Evolutionary conservation across 2,329 filamentous ascomycete species (phyloP), one percentile per base, ranked within the genome.

Genomic region (Aspergillus sp.): DNA sequence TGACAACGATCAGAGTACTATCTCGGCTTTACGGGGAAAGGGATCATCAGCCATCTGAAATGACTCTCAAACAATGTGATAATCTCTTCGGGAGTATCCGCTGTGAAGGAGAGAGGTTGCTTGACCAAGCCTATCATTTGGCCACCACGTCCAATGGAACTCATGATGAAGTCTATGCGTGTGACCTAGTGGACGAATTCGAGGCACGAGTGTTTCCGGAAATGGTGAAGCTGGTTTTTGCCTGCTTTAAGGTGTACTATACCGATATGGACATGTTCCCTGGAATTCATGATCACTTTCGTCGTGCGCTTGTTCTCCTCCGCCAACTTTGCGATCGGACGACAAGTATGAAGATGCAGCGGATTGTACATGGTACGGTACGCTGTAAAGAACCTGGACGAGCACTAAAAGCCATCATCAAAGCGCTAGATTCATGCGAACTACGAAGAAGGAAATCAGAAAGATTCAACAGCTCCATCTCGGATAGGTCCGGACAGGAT

Each of bases 161-260:
- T 15, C n/a, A 35, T 7, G 20, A 9, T 5, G 35, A 49, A 32
- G 37, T 47, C 22, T 15, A 41, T 23, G 53, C 45, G 1, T 9
- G n/a, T 13, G 43, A 46, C 33, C 45, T 60, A 9, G 47, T 60
- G 22, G 38, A 51, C 17, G 46, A 46, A 41, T 62, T 62, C 23
- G 55, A 59, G 35, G 43, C 43, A 3, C 43, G 51, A 22, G 52
- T 59, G 7, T 37, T 63, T 4, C 49, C 58, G 5, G 27, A 43
- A 2, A 49, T 61, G 42, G 50, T 56, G 10, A 25, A 50, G 12
- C 27, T 61, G 19, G 47, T 54, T 13, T 32, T 53, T 17, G 38
- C 49, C 30, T 56, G 58, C 20, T 54, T 63, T 33, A 49, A 54
- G 22, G 53, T 52, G 2, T 57, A 60, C 47, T 51, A 57, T 37